Percentiles rank a stretch among this genome's conserved stretches.
These are phyloP conservation scores for Plantago elongata DNA, from an alignment of 257 asterid genomes.

Conservation along the genomic window DNA sequence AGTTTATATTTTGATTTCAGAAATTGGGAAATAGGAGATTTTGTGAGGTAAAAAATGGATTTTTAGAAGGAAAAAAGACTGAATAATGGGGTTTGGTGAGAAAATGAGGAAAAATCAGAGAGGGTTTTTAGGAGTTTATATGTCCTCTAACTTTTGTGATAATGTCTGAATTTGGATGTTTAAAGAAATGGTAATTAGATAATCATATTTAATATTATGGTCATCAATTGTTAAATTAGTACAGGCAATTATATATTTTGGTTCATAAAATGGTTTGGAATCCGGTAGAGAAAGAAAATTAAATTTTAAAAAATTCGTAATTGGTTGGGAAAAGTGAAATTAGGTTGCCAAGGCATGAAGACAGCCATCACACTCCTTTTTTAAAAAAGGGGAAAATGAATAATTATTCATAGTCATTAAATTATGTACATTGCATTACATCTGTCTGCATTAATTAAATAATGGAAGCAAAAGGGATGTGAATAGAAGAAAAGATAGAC, in stretches of 20 bases:
- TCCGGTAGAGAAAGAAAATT: conserved; percentile 45
- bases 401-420: conserved; percentile 29
- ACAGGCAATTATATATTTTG: conserved; percentile 63
- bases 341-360: conserved; percentile 90
- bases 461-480: too few species aligned
- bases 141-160: conserved; percentile 48
- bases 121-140: conserved; percentile 36
- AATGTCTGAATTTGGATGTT: conserved; percentile 48
- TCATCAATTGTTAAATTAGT: conserved; percentile 46
- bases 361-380: conserved; percentile 52
- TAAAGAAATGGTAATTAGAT: conserved; percentile 19
- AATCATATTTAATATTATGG: conserved; percentile 32
- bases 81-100: conserved; percentile 18
- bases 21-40: conserved; percentile 7
- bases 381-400: conserved; percentile 10
- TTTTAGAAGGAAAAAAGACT: conserved; percentile 22
- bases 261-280: conserved; percentile 76
- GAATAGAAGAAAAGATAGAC: too few species aligned
- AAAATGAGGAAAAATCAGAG: conserved; percentile 1
- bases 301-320: conserved; percentile 28
- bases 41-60: conserved; percentile 23
- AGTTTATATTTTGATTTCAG: conserved; percentile 8
- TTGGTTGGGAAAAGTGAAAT: conserved; percentile 93
- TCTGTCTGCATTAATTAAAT: conserved; percentile 19
- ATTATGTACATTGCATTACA: conserved; percentile 23